These are phyloP conservation scores for Penicillium corylophilum DNA, from an alignment of 2,329 filamentous ascomycete genomes.

Conservation along the genomic window DNA sequence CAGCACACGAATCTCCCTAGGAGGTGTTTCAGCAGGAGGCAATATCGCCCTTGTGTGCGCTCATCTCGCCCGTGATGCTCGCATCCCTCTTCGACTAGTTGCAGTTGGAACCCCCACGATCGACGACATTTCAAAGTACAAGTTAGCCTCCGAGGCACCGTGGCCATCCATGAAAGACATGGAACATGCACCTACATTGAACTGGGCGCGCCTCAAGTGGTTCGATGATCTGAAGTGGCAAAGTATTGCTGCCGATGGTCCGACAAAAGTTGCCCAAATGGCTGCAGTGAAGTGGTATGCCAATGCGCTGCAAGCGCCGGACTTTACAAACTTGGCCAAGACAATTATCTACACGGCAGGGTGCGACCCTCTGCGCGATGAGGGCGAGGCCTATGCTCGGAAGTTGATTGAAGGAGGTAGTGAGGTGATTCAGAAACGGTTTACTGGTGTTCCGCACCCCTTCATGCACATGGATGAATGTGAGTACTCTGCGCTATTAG, in stretches of 20 bases:
- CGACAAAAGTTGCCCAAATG: conserved; percentile 17
- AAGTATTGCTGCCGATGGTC: conserved; percentile 21
- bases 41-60: conserved; percentile 28
- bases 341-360: conserved; percentile 47
- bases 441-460: conserved; percentile 50
- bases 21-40: conserved; percentile 45
- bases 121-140: conserved; percentile 42
- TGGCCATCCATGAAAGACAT: conserved; percentile 45
- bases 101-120: conserved; percentile 44
- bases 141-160: conserved; percentile 38
- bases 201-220: conserved; percentile 46
- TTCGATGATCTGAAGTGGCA: conserved; percentile 40
- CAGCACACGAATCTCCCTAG: conserved; percentile 42
- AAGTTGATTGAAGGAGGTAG: conserved; percentile 47
- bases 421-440: conserved; percentile 49
- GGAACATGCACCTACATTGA: conserved; percentile 45
- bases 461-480: conserved; percentile 51
- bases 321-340: conserved; percentile 35
- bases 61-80: conserved; percentile 44
- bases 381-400: conserved; percentile 50
- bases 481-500: conserved; percentile 3
- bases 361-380: conserved; percentile 50
- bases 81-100: conserved; percentile 40
- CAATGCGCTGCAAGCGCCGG: conserved; percentile 38
- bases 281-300: conserved; percentile 30